These are phyloP conservation scores for Sergeia podlipaevii DNA, from an alignment of 208 protist species.

Conservation along the genomic window DNA sequence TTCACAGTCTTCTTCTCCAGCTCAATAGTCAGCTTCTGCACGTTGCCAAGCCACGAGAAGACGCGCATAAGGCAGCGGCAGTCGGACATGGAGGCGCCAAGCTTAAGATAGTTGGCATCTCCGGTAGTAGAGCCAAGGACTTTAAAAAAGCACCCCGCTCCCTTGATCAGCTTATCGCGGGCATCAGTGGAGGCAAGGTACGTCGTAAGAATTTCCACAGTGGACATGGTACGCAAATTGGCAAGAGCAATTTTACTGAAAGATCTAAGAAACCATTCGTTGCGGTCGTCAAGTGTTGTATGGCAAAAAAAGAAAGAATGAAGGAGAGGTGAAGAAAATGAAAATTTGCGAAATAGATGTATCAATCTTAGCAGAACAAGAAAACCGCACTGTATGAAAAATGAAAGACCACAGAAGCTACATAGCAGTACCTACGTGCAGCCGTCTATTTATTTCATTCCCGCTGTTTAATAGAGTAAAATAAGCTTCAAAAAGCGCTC, in stretches of 20 bases:
- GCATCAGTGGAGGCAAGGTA: conserved; percentile 62
- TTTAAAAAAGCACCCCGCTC: conserved; percentile 65
- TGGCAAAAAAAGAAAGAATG: neutral
- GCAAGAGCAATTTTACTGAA: no score
- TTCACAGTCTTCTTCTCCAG: conserved; percentile 41
- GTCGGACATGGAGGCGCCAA: conserved; percentile 58
- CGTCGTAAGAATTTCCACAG: conserved; percentile 25
- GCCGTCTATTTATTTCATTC: no score
- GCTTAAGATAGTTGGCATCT: conserved; percentile 41
- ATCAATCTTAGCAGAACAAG: conserved; percentile 1
- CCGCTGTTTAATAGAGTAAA: no score
- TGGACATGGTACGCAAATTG: conserved; percentile 12
- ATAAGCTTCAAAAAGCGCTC: no score
- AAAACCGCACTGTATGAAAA: conserved; percentile 8
- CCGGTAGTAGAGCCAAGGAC: conserved; percentile 29
- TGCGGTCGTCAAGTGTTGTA: neutral
- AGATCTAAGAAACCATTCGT: neutral
- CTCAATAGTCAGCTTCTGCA: conserved; percentile 49
- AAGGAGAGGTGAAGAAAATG: neutral
- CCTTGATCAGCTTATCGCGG: conserved; percentile 80
- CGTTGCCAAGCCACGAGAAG: conserved; percentile 58
- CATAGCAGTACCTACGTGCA: no score
- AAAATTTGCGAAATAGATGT: neutral
- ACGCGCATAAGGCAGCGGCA: conserved; percentile 64
- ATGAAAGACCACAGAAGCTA: neutral